These are phyloP conservation scores for Arthrobotrys iridis DNA, from an alignment of 2,329 filamentous ascomycete species.

Conservation along the genomic window DNA sequence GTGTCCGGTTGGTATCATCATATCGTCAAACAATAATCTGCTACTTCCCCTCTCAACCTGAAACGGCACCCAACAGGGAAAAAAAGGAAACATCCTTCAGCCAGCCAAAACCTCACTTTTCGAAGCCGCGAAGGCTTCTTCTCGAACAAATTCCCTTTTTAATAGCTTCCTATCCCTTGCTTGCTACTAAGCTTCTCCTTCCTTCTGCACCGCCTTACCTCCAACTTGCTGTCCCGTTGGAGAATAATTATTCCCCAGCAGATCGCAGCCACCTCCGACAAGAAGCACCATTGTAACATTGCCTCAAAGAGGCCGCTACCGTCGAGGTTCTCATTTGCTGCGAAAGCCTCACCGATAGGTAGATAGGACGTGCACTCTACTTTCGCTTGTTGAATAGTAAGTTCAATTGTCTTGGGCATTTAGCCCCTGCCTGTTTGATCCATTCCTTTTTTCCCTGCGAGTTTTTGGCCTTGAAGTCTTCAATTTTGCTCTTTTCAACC, in stretches of 20 bases:
- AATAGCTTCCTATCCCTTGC: slow-evolving; percentile 31
- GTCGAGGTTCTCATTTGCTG: slow-evolving; percentile 18
- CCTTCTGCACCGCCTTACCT: not conserved
- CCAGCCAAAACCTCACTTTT: not conserved
- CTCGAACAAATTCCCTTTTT: slow-evolving; percentile 17
- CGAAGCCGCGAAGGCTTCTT: slow-evolving; percentile 19
- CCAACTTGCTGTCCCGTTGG: not conserved
- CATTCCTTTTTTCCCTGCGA: slow-evolving; percentile 25
- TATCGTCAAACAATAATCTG: slow-evolving; percentile 23
- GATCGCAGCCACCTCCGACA: slow-evolving; percentile 21
- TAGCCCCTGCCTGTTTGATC: slow-evolving; percentile 28
- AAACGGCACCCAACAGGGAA: slow-evolving; percentile 33
- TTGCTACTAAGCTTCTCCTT: slow-evolving; percentile 18
- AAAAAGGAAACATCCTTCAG: slow-evolving; percentile 1
- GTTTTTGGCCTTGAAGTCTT: slow-evolving; percentile 9
- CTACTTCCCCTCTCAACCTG: slow-evolving; percentile 51
- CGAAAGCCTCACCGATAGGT: slow-evolving; percentile 20
- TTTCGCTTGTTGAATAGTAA: slow-evolving; percentile 14
- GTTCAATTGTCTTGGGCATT: not conserved
- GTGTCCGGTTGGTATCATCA: slow-evolving; percentile 21
- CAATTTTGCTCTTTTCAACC: slow-evolving; percentile 7
- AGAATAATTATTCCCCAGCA: not conserved
- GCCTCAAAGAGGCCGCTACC: slow-evolving; percentile 17
- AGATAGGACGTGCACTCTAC: not conserved
- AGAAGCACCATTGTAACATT: slow-evolving; percentile 14